Evolutionary conservation across 1,284 basidiomycete genomes (phyloP).

Genomic region (Leccinum griseonigrum): DNA sequence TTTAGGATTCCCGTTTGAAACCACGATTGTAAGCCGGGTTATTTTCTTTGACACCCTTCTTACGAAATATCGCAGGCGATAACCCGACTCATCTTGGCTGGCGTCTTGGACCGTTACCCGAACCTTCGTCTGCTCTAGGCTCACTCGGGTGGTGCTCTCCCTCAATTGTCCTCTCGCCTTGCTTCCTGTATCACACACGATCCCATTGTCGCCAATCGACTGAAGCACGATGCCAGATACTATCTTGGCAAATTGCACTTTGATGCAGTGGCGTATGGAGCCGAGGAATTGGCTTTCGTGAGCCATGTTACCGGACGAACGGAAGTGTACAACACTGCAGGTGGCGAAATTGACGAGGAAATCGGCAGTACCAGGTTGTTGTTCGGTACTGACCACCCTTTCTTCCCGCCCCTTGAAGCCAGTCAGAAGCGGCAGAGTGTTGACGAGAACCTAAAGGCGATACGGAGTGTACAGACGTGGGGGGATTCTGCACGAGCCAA

Average conservation of each 20-base stretch:
- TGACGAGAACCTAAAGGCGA: constrained; percentile 78
- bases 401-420: constrained; percentile 77
- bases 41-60: constrained; percentile 4
- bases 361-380: constrained; percentile 61
- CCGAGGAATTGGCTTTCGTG: constrained; percentile 79
- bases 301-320: constrained; percentile 67
- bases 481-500: constrained; percentile 44
- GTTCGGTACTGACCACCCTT: constrained; percentile 88
- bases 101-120: constrained; percentile 77
- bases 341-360: constrained; percentile 32
- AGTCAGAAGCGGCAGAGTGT: constrained; percentile 80
- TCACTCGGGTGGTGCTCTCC: constrained; percentile 81
- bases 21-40: constrained; percentile 64
- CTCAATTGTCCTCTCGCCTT: constrained; percentile 77
- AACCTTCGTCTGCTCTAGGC: constrained; percentile 73
- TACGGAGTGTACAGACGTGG: constrained; percentile 42
- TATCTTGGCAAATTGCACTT: constrained; percentile 78
- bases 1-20: constrained; percentile 87
- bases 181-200: constrained; percentile 84
- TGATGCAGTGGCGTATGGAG: constrained; percentile 82
- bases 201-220: constrained; percentile 67
- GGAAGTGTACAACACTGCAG: constrained; percentile 41
- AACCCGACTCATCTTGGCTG: constrained; percentile 77
- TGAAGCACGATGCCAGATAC: constrained; percentile 80
- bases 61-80: constrained; percentile 50